phyloP scores from a whole-genome alignment of 2,329 filamentous ascomycete genomes.

The Eurotiales sp. region DNA sequence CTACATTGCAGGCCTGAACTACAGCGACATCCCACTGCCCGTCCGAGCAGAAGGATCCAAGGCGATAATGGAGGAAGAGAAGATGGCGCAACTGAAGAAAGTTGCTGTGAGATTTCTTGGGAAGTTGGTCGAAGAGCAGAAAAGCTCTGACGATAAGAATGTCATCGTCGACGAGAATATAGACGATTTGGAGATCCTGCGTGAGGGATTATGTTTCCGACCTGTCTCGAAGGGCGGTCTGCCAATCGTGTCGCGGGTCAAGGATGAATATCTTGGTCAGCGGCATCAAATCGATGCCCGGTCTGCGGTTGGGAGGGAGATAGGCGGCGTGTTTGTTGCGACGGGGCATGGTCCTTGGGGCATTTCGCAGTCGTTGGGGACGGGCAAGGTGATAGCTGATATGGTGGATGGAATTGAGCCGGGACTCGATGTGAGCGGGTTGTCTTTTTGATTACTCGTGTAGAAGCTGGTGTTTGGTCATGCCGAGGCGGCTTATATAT shows the following conservation, averaged over 20 bases:
- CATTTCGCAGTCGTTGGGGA: slow-evolving; percentile 61
- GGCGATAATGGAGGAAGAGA: slow-evolving; percentile 39
- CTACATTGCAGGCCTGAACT: slow-evolving; percentile 71
- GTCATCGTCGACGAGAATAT: slow-evolving; percentile 28
- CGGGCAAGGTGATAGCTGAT: slow-evolving; percentile 67
- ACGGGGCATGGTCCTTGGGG: slow-evolving; percentile 77
- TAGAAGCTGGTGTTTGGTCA: too few relatives aligned
- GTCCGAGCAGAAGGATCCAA: slow-evolving; percentile 42
- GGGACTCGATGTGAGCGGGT: slow-evolving; percentile 57
- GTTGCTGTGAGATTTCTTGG: slow-evolving; percentile 34
- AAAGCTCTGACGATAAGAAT: slow-evolving; percentile 9
- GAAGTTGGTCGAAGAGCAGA: slow-evolving; percentile 19
- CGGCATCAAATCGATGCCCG: slow-evolving; percentile 36
- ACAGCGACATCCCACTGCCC: slow-evolving; percentile 57
- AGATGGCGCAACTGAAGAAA: slow-evolving; percentile 31
- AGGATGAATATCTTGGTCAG: slow-evolving; percentile 53
- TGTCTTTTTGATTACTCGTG: slow-evolving; percentile 36
- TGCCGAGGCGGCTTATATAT: too few relatives aligned
- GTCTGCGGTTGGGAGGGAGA: slow-evolving; percentile 45
- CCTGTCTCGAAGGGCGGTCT: slow-evolving; percentile 62
- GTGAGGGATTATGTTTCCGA: slow-evolving; percentile 68
- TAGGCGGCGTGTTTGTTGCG: slow-evolving; percentile 64
- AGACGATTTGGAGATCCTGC: slow-evolving; percentile 59
- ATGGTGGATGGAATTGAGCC: slow-evolving; percentile 58
- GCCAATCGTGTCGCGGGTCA: slow-evolving; percentile 60